Evolutionary conservation across 148 eudicot species (phyloP), one percentile per base, ranked within the genome.

Genomic region (Spergularia bocconei): DNA sequence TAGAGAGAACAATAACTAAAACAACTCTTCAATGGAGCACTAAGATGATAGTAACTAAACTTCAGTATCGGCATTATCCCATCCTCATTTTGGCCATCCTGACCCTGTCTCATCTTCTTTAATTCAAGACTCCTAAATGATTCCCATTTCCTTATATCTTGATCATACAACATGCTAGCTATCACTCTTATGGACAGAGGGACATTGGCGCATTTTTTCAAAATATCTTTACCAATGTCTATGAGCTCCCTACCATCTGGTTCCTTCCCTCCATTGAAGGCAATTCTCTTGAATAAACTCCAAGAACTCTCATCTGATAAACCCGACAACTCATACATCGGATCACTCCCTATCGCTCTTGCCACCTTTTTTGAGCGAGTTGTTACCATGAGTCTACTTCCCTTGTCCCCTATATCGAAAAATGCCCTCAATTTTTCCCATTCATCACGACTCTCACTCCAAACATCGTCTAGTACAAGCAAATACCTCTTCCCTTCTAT

Each of bases 1-100:
- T 77, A 83, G 7, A 86, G 48, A 21, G 86, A 73, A 52, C 88
- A 83, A 52, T 70, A 79, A 7, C 79, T 79, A 71, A 83, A 86
- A 39, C 88, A 86, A 9, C 70, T 74, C 72, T 81, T 83, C 23
- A 86, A 57, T 4, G 65, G 11, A 4, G 70, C 16, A 16, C 73
- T 69, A 21, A 86, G 74, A 20, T 77, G 59, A 62, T 79, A 64
- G 63, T 81, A 86, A 25, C 86, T 79, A 13, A 75, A 41, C 57
- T 62, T 79, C 14, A 83, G 23, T 23, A 73, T 69, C 0, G 63
- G 67, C 19, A 79, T 50, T 25, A 72, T 63, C 10, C 20, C 13
- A 39, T 66, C 63, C 16, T 65, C 80, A 39, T 7, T 16, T 52
- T 16, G 14, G 33, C 36, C 80, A 17, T 16, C 21, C 47, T 12